Conservation (phyloP, 2,329 filamentous ascomycete species). For the Davidsoniella australis region DNA sequence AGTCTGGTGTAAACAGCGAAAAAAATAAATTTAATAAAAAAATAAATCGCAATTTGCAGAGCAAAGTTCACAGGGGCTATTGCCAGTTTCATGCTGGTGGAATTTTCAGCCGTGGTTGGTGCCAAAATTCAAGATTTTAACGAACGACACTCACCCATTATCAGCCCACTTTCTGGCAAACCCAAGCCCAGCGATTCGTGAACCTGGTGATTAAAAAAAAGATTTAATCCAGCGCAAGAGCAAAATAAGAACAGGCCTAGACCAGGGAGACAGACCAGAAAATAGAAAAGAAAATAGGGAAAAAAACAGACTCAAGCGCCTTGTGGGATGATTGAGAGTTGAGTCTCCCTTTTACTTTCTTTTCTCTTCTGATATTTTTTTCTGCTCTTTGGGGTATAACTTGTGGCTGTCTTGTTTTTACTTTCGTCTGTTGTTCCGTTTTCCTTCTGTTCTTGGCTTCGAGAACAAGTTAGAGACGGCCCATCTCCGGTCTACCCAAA, state of each 20-base stretch:
- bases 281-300: neutral
- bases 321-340: too few species aligned
- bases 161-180: conserved; percentile 11
- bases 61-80: neutral
- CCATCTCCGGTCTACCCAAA: neutral
- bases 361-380: neutral
- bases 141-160: conserved; percentile 12
- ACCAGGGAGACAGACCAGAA: neutral
- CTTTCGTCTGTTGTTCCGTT: neutral
- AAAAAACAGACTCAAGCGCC: neutral
- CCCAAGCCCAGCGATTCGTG: conserved; percentile 1
- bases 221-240: neutral
- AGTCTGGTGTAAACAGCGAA: neutral
- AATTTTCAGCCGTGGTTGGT: neutral
- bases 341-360: neutral
- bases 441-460: neutral
- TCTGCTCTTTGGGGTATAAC: neutral
- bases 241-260: conserved; percentile 1
- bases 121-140: conserved; percentile 3
- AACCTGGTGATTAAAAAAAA: neutral
- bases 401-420: neutral
- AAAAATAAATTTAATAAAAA: neutral
- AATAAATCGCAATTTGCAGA: neutral
- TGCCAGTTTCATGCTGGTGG: neutral
- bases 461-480: neutral